Base-by-base conservation (phyloP, 2,329 filamentous ascomycete genomes). In the Talaromyces sp. region DNA sequence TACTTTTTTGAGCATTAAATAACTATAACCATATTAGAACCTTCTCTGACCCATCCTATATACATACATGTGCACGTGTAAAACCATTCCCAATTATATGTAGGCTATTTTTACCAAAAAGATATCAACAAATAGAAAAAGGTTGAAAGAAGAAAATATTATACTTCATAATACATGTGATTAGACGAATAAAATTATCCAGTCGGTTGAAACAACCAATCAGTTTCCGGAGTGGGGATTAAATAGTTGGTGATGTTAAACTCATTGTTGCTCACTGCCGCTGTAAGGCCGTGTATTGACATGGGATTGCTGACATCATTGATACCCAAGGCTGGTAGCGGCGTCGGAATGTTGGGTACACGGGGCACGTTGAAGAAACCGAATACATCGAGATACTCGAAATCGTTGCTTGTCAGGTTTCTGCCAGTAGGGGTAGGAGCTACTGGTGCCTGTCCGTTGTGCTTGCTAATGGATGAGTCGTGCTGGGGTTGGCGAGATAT, bases 311-410 rank as follows among this genome's bases (percentile, higher is more conserved):
- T 63, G 46, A 43, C 64, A 8, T 52, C 49, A 7, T 54, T 56
- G 27, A 57, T 53, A 4, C 51, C 46, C 7, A 57, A 54, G 19
- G 49, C 9, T 29, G 52, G 54, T 27, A 50, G 52, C 11, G 69
- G 64, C 1, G 70, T 69, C 6, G 75, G 69, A 4, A 70, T 60
- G 21, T 77, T 74, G 0, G 84, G 83, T 26, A 96, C 78, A 19
- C 91, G 81, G 0, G 93, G 93, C 59, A 96, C 86, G 71, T 96
- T 96, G 81, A 96, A 97, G 71, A 96, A 96, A 67, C 95, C 91
- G 71, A 97, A 96, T 0, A 96, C 90, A 68, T 96, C 92, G 2
- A 96, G 80, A 71, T 96, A 96, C 71, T 96, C 93, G 3, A 96
- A 80, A 69, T 96, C 91, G 66, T 95, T 91, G 1, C 55, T 54